Evolutionary conservation across 768 basidiomycete species (phyloP).

Genomic region (Boletus insuetus): DNA sequence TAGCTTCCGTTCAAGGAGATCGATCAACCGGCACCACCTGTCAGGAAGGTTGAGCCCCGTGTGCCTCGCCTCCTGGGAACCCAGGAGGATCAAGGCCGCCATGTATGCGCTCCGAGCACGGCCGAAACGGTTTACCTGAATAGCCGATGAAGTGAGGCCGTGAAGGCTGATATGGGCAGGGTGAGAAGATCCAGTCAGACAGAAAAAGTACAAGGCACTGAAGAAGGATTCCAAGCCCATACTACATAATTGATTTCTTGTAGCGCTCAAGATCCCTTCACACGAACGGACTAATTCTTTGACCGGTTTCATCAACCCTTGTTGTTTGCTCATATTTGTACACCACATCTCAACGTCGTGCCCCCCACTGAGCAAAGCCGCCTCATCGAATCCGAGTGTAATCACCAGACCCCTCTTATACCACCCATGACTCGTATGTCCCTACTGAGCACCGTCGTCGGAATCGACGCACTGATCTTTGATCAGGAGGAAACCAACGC

Average conservation of each 20-base stretch:
- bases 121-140: slow-evolving; percentile 8
- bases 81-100: slow-evolving; percentile 4
- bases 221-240: slow-evolving; percentile 7
- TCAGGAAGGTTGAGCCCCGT: slow-evolving; percentile 6
- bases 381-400: slow-evolving; percentile 6
- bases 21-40: slow-evolving; percentile 8
- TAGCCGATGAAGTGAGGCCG: slow-evolving; percentile 6
- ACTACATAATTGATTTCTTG: not conserved
- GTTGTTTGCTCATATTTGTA: slow-evolving; percentile 29
- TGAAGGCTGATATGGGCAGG: slow-evolving; percentile 1
- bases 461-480: slow-evolving; percentile 9
- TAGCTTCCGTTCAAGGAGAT: slow-evolving; percentile 10
- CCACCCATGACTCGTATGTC: slow-evolving; percentile 55
- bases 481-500: slow-evolving; percentile 77
- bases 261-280: slow-evolving; percentile 19
- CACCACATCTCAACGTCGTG: not conserved
- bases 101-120: slow-evolving; percentile 6
- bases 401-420: slow-evolving; percentile 1
- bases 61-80: slow-evolving; percentile 5
- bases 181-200: slow-evolving; percentile 10
- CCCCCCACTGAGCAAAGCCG: not conserved
- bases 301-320: not conserved
- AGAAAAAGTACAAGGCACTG: not conserved
- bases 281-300: slow-evolving; percentile 1
- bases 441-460: not conserved